Conservation (phyloP, 176 grass and related monocot species). For the Phoenix dactylifera region DNA sequence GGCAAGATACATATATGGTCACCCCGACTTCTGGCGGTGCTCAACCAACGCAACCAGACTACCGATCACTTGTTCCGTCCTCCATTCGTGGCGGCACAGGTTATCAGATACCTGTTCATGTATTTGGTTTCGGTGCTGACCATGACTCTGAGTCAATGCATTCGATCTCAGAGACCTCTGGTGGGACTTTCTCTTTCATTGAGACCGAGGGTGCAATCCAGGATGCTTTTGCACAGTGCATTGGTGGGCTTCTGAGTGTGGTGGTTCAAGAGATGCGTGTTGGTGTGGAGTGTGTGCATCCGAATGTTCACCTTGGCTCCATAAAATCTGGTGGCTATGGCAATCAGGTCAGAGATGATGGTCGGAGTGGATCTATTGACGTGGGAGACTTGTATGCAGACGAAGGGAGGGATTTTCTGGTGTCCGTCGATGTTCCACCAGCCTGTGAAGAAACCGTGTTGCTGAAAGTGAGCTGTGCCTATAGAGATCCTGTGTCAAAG, state of each 20-base stretch:
- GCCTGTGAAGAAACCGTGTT: conserved; percentile 27
- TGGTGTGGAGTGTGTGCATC: conserved; percentile 34
- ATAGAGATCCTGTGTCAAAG: conserved; percentile 39
- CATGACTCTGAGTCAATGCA: conserved; percentile 53
- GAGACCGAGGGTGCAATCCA: conserved; percentile 43
- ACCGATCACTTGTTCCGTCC: conserved; percentile 44
- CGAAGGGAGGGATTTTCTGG: conserved; percentile 61
- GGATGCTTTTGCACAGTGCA: conserved; percentile 60
- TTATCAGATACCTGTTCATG: conserved; percentile 39
- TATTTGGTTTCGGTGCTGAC: conserved; percentile 66
- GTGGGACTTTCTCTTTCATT: conserved; percentile 72
- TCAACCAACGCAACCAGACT: conserved; percentile 11
- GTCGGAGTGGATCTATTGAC: conserved; percentile 31
- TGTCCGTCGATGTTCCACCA: conserved; percentile 39
- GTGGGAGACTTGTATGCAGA: conserved; percentile 69
- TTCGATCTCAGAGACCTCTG: conserved; percentile 31
- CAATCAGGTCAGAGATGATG: conserved; percentile 19
- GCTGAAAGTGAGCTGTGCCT: conserved; percentile 32
- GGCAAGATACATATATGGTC: conserved; percentile 29
- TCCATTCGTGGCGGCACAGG: conserved; percentile 28
- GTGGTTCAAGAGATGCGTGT: conserved; percentile 51
- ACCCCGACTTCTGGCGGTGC: not conserved
- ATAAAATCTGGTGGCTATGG: conserved; percentile 54
- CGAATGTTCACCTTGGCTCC: conserved; percentile 35
- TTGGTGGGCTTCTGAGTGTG: conserved; percentile 56